Evolutionary conservation across 164 flowering plant species (phyloP), one percentile per base, ranked within the genome.

Genomic region (Nelumbo lutea): DNA sequence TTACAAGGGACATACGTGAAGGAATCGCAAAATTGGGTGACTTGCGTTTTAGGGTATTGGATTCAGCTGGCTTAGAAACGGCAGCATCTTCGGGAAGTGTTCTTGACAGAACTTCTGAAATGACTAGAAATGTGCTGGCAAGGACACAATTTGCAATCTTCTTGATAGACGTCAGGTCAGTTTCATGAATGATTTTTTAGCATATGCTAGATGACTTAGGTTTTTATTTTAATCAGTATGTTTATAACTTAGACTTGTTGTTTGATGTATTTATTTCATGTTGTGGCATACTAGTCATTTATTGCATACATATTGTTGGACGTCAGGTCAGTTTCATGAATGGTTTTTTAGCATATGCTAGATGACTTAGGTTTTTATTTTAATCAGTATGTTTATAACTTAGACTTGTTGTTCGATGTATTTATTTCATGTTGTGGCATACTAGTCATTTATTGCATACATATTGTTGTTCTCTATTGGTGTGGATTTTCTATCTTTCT

Each of bases 51-150:
- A 83, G 76, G 72, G 96, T 95, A 38, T 76, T 95, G 76, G 99
- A 95, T 77, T 93, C 99, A 0, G 98, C 99, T 75, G 99, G 98
- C 52, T 77, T 95, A 62, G 99, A 95, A 80, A 86, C 82, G 59
- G 96, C 86, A 41, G 92, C 97, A 56, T 59, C 96, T 66, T 86
- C 97, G 1, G 97, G 93, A 53, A 88, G 93, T 67, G 89, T 95
- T 81, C 97, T 92, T 63, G 84, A 73, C 15, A 82, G 99, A 79
- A 95, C 98, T 56, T 81, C 99, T 41, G 84, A 76, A 52, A 87
- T 93, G 93, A 95, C 96, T 42, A 88, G 82, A 47, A 82, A 83
- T 76, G 91, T 90, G 63, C 67, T 92, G n/a, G 78, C 84, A 47
- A 83, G 81, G 70, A 82, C 93, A 61, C 94, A 88, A 40, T 79